phyloP scores from a whole-genome alignment of 2,329 filamentous ascomycete genomes.

The Achaetomium macrosporum region DNA sequence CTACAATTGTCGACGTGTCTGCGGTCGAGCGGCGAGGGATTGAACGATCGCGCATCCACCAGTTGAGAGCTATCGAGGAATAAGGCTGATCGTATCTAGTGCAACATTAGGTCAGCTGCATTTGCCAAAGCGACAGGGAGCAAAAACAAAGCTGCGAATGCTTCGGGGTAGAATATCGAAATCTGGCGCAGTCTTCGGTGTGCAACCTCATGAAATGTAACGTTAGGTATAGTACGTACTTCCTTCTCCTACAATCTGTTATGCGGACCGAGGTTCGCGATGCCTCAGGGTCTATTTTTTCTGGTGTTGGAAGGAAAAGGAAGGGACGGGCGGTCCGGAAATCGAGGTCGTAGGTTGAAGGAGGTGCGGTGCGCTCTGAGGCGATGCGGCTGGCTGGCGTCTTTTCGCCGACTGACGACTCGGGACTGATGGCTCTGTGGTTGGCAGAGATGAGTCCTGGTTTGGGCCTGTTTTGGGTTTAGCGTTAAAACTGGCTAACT shows the following conservation, averaged over 20 bases:
- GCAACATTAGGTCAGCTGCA: slow-evolving; percentile 7
- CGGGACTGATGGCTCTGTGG: slow-evolving; percentile 4
- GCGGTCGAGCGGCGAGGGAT: slow-evolving; percentile 14
- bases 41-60: slow-evolving; percentile 17
- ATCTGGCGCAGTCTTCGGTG: slow-evolving; percentile 7
- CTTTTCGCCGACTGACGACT: slow-evolving; percentile 23
- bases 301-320: neutral
- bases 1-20: slow-evolving; percentile 38
- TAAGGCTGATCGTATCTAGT: slow-evolving; percentile 6
- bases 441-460: slow-evolving; percentile 17
- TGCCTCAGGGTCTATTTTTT: neutral
- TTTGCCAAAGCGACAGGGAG: neutral
- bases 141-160: neutral
- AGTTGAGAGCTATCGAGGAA: slow-evolving; percentile 16
- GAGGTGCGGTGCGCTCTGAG: slow-evolving; percentile 13
- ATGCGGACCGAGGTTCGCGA: slow-evolving; percentile 4
- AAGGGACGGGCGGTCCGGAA: slow-evolving; percentile 11
- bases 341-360: neutral
- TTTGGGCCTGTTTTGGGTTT: slow-evolving; percentile 14
- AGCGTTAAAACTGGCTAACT: slow-evolving; percentile 4
- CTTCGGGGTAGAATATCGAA: slow-evolving; percentile 8
- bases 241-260: slow-evolving; percentile 6
- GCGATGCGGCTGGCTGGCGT: slow-evolving; percentile 22
- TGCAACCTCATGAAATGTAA: slow-evolving; percentile 8
- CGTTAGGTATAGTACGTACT: neutral